A percentile compares a stretch with the other conserved stretches of the same genome.
Evolutionary conservation across 2,329 filamentous ascomycete genomes (phyloP).

Genomic region (Neurospora sp.): DNA sequence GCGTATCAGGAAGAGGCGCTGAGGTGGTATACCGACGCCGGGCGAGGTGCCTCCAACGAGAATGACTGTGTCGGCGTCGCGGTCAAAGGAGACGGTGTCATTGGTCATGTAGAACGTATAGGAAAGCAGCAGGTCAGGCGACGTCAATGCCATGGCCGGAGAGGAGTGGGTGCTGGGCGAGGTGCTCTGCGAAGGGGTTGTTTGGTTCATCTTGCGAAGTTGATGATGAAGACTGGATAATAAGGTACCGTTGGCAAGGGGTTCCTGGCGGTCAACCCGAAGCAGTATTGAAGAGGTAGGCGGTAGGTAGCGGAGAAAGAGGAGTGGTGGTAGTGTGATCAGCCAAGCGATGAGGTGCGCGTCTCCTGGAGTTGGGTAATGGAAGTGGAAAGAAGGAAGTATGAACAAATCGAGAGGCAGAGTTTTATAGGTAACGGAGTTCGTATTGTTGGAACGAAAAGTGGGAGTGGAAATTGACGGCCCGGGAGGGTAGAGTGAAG

Average conservation of each 20-base stretch:
- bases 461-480: not conserved
- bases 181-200: not conserved
- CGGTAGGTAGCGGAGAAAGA: not conserved
- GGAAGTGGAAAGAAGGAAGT: not conserved
- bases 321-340: not conserved
- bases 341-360: not conserved
- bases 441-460: not conserved
- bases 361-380: not conserved
- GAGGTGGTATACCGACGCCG: not conserved
- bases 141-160: not conserved
- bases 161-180: not conserved
- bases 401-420: no score
- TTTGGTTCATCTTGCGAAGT: not conserved
- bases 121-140: not conserved
- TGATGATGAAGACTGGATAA: not conserved
- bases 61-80: not conserved
- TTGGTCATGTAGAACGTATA: not conserved
- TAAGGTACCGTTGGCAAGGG: no score
- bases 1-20: not conserved
- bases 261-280: no score
- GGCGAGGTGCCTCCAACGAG: not conserved
- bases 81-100: not conserved
- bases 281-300: no score
- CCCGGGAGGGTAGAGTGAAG: not conserved
- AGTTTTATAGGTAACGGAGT: no score